These are phyloP conservation scores for Suhomyces emberorum DNA, from an alignment of 805 yeast species.

Conservation along the genomic window DNA sequence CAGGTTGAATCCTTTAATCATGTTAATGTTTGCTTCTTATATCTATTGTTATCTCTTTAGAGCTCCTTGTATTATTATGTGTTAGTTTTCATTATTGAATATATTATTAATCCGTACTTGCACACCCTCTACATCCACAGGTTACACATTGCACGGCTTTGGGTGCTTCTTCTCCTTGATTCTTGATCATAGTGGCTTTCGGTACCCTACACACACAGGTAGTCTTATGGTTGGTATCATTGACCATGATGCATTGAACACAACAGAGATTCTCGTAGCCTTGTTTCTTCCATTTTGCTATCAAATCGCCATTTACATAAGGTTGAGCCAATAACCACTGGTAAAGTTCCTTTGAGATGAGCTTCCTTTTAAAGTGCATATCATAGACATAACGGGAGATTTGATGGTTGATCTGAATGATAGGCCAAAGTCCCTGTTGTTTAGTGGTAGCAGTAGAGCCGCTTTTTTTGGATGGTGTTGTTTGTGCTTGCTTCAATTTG, in stretches of 20 bases:
- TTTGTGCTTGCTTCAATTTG: conserved; percentile 51
- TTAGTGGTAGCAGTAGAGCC: conserved; percentile 44
- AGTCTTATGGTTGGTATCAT: conserved; percentile 55
- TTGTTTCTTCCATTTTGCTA: conserved; percentile 77
- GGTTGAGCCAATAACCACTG: conserved; percentile 68
- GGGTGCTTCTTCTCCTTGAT: conserved; percentile 18
- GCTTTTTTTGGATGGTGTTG: conserved; percentile 23
- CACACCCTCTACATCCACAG: conserved; percentile 86
- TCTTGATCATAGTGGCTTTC: conserved; percentile 43
- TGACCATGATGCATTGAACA: conserved; percentile 64
- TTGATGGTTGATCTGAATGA: conserved; percentile 68
- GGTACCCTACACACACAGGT: conserved; percentile 90
- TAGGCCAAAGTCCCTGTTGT: conserved; percentile 66
- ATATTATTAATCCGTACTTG: conserved; percentile 56
- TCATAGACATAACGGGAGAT: conserved; percentile 73
- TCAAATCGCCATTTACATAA: conserved; percentile 63
- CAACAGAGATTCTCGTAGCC: conserved; percentile 90
- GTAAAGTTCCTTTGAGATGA: conserved; percentile 65
- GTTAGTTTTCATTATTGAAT: neutral
- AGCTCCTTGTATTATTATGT: conserved; percentile 3
- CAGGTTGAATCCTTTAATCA: neutral
- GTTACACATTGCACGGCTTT: conserved; percentile 55
- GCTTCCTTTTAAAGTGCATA: conserved; percentile 64
- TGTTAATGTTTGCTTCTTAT: neutral
- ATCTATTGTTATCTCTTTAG: neutral